Evolutionary conservation across 2,329 filamentous ascomycete species (phyloP).

Genomic region (Sporothrix variecibatus): DNA sequence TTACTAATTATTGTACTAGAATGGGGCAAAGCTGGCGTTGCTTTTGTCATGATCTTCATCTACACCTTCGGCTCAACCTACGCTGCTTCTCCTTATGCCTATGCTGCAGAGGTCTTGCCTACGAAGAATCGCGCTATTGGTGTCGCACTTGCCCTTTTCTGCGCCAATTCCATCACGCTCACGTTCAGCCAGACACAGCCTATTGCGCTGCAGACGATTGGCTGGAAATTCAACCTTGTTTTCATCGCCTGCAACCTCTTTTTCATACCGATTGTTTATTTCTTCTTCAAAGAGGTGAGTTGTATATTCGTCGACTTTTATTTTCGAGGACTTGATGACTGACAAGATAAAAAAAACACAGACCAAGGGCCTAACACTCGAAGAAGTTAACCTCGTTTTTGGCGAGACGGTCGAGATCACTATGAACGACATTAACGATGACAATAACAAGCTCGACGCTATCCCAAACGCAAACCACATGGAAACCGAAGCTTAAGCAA

Average conservation of each 20-base stretch:
- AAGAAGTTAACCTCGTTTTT: not conserved
- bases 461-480: no score
- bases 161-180: not conserved
- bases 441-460: not conserved
- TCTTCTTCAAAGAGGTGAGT: slow-evolving; percentile 1
- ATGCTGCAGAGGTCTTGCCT: not conserved
- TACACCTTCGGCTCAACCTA: not conserved
- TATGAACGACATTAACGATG: not conserved
- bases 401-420: not conserved
- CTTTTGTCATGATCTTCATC: not conserved
- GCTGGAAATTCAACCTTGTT: not conserved
- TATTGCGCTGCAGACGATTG: not conserved
- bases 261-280: not conserved
- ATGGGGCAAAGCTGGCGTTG: not conserved
- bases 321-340: no score
- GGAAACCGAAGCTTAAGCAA: no score
- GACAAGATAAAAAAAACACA: not conserved
- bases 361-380: not conserved
- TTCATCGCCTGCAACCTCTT: not conserved
- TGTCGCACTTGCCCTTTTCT: not conserved
- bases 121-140: not conserved
- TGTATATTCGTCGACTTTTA: not conserved
- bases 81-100: not conserved
- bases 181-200: not conserved
- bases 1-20: not conserved